phyloP scores from a whole-genome alignment of 768 basidiomycete species.

The Ramaria sp. region DNA sequence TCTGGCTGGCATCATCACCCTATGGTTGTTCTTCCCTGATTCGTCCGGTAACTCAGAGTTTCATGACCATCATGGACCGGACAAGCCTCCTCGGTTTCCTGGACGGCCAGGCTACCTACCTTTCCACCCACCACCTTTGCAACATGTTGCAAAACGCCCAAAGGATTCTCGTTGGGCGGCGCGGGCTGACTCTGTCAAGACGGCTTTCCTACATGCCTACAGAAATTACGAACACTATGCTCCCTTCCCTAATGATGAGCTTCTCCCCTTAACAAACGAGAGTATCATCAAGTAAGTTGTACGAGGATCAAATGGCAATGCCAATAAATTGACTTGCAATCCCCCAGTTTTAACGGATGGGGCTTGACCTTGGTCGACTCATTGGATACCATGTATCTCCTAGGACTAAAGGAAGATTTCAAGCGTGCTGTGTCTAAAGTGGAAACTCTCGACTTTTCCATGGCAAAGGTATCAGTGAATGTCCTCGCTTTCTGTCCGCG shows the following conservation, averaged over 20 bases:
- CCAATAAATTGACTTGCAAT: not conserved
- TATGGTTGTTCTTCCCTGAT: not conserved
- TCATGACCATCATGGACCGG: not conserved
- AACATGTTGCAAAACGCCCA: not conserved
- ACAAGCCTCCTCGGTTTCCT: not conserved
- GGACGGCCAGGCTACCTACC: not conserved
- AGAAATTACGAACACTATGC: conserved; percentile 52
- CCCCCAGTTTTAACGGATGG: conserved; percentile 17
- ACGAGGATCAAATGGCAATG: not conserved
- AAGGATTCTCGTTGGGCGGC: conserved; percentile 29
- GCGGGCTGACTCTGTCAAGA: conserved; percentile 44
- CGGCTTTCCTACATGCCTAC: conserved; percentile 60
- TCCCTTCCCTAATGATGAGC: conserved; percentile 46
- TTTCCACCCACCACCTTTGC: not conserved
- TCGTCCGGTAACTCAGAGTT: not conserved
- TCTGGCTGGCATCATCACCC: not conserved
- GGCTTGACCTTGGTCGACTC: conserved; percentile 31
- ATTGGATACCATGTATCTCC: conserved; percentile 30
- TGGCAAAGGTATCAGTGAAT: conserved; percentile 5
- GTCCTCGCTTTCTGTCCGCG: not conserved
- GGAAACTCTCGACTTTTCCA: conserved; percentile 9
- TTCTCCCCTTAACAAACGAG: conserved; percentile 39
- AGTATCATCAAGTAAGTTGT: conserved; percentile 38
- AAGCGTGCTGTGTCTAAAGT: conserved; percentile 24
- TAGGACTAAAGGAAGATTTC: conserved; percentile 31